These are phyloP conservation scores for Fremontodendron californicum DNA, from an alignment of 345 rosid genomes.

Conservation along the genomic window DNA sequence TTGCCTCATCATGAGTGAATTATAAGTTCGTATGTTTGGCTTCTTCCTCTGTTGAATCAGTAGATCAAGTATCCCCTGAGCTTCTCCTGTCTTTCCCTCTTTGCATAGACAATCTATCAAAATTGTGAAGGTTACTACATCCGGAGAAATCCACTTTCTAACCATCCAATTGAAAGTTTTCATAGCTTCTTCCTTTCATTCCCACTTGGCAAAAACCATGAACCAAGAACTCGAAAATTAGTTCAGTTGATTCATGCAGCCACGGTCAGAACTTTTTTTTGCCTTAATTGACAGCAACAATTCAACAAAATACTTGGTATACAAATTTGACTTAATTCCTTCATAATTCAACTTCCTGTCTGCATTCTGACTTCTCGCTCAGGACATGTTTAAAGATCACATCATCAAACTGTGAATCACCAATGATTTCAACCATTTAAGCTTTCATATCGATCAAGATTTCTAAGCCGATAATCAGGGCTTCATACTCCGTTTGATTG, in stretches of 20 bases:
- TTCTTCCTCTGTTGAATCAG: constrained; percentile 23
- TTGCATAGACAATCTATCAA: constrained; percentile 19
- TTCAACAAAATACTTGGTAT: constrained; percentile 4
- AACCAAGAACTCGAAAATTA: constrained; percentile 7
- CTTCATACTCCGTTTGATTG: too few species aligned
- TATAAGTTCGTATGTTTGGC: constrained; percentile 37
- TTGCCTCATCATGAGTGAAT: constrained; percentile 32
- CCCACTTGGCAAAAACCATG: constrained; percentile 11
- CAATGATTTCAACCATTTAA: too few species aligned
- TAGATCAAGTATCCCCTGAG: constrained; percentile 21
- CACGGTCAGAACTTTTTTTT: too few species aligned
- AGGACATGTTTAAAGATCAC: too few species aligned
- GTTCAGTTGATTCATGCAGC: too few species aligned
- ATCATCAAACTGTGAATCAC: too few species aligned
- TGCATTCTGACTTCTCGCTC: too few species aligned
- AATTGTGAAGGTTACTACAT: constrained; percentile 3
- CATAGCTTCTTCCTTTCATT: constrained; percentile 3
- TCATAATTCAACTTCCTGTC: constrained; percentile 9
- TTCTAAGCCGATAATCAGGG: too few species aligned
- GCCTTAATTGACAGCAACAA: not conserved
- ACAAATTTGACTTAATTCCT: constrained; percentile 14
- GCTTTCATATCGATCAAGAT: too few species aligned
- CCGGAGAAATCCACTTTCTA: not conserved
- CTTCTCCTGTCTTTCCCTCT: constrained; percentile 27
- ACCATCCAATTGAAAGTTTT: constrained; percentile 9